Evolutionary conservation across 176 grass and related monocot species (phyloP).

Genomic region (Coix lacrymajobi): DNA sequence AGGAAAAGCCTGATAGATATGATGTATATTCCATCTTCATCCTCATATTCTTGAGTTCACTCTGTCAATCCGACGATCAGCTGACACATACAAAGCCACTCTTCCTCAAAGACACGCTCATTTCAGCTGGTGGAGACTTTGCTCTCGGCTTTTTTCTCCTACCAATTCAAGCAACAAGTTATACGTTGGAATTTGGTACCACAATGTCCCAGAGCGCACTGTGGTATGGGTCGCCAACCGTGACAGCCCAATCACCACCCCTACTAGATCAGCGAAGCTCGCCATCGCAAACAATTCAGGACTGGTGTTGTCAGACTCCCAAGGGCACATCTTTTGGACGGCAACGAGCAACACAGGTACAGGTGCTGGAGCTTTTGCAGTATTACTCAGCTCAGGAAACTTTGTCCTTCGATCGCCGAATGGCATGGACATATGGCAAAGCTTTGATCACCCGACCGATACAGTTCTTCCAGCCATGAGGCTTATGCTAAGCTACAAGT

Average conservation of each 20-base stretch:
- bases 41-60: neutral
- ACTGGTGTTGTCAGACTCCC: slow-evolving; percentile 10
- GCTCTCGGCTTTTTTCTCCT: slow-evolving; percentile 21
- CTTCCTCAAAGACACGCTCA: neutral
- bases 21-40: neutral
- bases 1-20: neutral
- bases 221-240: slow-evolving; percentile 35
- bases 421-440: slow-evolving; percentile 28
- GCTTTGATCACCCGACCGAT: slow-evolving; percentile 32
- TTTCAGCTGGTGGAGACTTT: slow-evolving; percentile 28
- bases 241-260: neutral
- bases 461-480: slow-evolving; percentile 23
- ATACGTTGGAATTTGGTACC: slow-evolving; percentile 34
- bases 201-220: neutral
- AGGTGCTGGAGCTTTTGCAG: neutral
- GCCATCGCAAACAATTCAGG: neutral
- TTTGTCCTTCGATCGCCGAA: neutral
- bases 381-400: slow-evolving; percentile 22
- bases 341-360: neutral
- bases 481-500: neutral
- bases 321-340: slow-evolving; percentile 24
- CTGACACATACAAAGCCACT: neutral
- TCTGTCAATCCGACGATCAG: neutral
- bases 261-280: neutral
- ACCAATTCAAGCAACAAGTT: neutral